phyloP scores from a whole-genome alignment of 2,329 filamentous ascomycete species.

The Fonsecaea monophora region DNA sequence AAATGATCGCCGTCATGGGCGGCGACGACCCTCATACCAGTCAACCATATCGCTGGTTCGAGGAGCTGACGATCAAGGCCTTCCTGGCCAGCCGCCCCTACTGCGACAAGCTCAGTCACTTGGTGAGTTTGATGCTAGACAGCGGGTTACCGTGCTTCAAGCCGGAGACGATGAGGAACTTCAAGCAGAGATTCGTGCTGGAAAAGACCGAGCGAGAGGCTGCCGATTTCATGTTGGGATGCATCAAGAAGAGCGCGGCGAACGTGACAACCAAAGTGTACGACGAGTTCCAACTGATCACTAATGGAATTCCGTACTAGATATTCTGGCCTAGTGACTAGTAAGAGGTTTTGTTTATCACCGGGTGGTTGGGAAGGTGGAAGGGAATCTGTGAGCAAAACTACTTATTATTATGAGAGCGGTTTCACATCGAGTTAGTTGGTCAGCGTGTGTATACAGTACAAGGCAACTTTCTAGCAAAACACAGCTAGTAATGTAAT shows the following conservation, averaged over 20 bases:
- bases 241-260: conserved; percentile 87
- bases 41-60: conserved; percentile 93
- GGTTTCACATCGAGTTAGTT: not conserved
- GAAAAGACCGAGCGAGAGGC: conserved; percentile 92
- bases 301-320: conserved; percentile 94
- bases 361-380: not conserved
- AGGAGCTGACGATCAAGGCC: conserved; percentile 93
- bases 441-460: conserved; percentile 13
- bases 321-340: conserved; percentile 35
- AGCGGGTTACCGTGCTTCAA: conserved; percentile 97
- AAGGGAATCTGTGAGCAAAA: not conserved
- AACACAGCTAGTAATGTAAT: not conserved
- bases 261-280: conserved; percentile 94
- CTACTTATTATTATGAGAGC: conserved; percentile 1
- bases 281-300: conserved; percentile 96
- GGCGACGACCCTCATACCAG: conserved; percentile 68
- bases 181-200: conserved; percentile 88
- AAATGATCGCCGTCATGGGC: conserved; percentile 99
- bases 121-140: conserved; percentile 94
- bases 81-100: conserved; percentile 89
- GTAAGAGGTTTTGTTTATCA: not conserved
- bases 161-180: conserved; percentile 90
- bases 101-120: conserved; percentile 84
- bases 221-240: conserved; percentile 87
- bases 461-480: not conserved